Evolutionary conservation across 306 rosid genomes (phyloP), one percentile per base, ranked within the genome.

Genomic region (Inga oerstediana): DNA sequence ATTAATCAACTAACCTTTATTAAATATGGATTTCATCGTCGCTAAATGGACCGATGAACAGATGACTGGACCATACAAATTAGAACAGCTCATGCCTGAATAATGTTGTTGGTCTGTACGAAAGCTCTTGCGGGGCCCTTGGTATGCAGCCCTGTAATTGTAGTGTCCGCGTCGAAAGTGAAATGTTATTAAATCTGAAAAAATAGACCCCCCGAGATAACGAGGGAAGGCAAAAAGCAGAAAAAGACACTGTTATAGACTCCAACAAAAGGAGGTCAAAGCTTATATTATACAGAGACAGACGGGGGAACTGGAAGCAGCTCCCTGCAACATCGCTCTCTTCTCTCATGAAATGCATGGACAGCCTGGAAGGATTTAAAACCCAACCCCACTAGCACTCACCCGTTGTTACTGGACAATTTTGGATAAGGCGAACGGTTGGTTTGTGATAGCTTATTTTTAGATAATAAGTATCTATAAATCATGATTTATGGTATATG

Each of bases 301-400:
- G 75, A 76, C 86, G 77, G 67, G 72, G 78, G 51, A 71, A 66
- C 66, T 59, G 66, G 68, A 66, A 32, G 76, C 17, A 59, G 49
- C 51, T 68, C 34, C 35, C 22, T 1, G 35, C 54, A 76, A 56
- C 80, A 74, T 83, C 78, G 81, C 74, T 39, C 41, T 73, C 8
- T 73, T 75, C 72, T 66, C 85, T 45, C 19, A 59, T 76, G 84
- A 82, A 81, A 86, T n/a, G n/a, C n/a, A n/a, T 67, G 73, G 62
- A 91, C 97, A 93, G 92, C 84, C 94, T 93, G 93, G 93, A 91
- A 89, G 93, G 87, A 91, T 91, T 89, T 90, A 86, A 93, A 39
- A 81, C 73, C 87, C 81, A 86, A 75, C 89, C 98, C 95, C 92
- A 88, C 15, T 59, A 34, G 12, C 34, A 20, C 92, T 88, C 84